phyloP scores from a whole-genome alignment of 352 stramenopile species.

The Halophytophthora batemanensis region DNA sequence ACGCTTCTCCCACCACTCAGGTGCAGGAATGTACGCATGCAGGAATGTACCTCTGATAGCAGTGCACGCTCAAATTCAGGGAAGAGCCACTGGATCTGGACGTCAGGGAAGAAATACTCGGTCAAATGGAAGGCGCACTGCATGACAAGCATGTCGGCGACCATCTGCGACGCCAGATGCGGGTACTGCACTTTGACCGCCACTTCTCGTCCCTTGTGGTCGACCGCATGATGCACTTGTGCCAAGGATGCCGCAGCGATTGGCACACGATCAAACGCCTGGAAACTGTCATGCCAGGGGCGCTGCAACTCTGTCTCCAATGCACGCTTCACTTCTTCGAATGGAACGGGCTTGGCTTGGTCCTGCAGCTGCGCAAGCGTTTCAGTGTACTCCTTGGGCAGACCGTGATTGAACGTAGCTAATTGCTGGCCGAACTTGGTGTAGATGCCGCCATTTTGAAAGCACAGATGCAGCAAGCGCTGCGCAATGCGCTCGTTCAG shows the following conservation, averaged over 20 bases:
- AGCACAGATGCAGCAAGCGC: conserved; percentile 89
- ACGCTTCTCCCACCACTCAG: neutral
- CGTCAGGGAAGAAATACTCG: conserved; percentile 88
- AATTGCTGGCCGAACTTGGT: conserved; percentile 98
- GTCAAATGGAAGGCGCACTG: conserved; percentile 50
- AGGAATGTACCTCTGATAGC: conserved; percentile 46
- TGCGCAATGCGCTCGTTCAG: conserved; percentile 84
- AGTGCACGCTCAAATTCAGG: conserved; percentile 92
- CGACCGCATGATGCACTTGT: conserved; percentile 94
- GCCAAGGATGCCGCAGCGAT: conserved; percentile 95
- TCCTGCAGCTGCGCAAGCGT: conserved; percentile 91
- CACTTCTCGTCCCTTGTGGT: conserved; percentile 83
- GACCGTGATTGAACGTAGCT: conserved; percentile 94
- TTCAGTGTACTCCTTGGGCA: conserved; percentile 93
- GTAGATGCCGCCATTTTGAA: conserved; percentile 94
- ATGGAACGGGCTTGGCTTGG: conserved; percentile 77
- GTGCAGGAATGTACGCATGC: neutral
- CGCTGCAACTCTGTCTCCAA: conserved; percentile 63
- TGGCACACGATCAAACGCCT: conserved; percentile 87
- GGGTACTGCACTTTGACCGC: conserved; percentile 97
- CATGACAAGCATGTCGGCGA: conserved; percentile 72
- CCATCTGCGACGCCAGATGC: conserved; percentile 79
- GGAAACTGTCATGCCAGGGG: conserved; percentile 86
- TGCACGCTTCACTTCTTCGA: conserved; percentile 40
- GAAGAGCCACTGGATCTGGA: conserved; percentile 93